Conservation (phyloP, 371 early-diverging fungal genomes). For the Mycotypha africana region DNA sequence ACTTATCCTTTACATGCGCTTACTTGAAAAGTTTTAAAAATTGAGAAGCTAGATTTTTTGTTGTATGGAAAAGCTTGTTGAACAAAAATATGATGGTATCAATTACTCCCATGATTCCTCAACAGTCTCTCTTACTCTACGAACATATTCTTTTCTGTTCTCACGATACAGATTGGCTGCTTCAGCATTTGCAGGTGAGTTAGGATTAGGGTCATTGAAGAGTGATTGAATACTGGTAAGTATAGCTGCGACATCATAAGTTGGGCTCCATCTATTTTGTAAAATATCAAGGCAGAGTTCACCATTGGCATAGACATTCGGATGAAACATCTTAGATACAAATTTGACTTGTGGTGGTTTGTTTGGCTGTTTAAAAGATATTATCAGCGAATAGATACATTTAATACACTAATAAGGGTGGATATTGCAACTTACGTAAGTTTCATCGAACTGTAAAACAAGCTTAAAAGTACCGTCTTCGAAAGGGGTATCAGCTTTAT, state of each 20-base stretch:
- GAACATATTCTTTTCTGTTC: constrained; percentile 89
- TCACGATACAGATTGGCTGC: constrained; percentile 95
- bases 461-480: constrained; percentile 99
- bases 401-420: not conserved
- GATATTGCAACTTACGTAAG: constrained; percentile 56
- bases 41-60: too few species aligned
- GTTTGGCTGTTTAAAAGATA: constrained; percentile 62
- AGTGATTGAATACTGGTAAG: constrained; percentile 97
- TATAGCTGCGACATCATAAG: constrained; percentile 95
- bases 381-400: not conserved
- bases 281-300: constrained; percentile 98
- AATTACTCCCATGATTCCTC: constrained; percentile 85
- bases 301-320: constrained; percentile 98
- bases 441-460: constrained; percentile 93
- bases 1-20: too few species aligned
- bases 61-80: too few species aligned
- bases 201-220: constrained; percentile 98
- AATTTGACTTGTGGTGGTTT: constrained; percentile 98
- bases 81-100: not conserved
- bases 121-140: constrained; percentile 92
- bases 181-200: constrained; percentile 97
- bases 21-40: too few species aligned
- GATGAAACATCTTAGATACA: constrained; percentile 98
- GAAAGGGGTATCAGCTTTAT: constrained; percentile 92
- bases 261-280: constrained; percentile 98